Base-by-base conservation (phyloP, 1,139 yeast species). In the Nadsonia starkeyi-henricii region DNA sequence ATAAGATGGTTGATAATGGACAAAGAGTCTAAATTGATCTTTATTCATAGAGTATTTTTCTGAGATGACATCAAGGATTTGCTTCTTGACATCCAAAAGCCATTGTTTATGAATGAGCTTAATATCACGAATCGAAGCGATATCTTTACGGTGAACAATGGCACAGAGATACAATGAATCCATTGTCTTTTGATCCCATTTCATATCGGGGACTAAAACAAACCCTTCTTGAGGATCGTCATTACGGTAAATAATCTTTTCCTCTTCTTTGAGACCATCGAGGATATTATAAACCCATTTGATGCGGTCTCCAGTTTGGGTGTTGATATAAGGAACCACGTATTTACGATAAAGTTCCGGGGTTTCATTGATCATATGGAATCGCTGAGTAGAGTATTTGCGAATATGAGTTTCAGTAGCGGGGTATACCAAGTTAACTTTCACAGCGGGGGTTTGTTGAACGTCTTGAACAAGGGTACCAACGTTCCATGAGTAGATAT, bases 211-310 rank as follows among this genome's bases (percentile, higher is more conserved):
- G 12, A 70, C 56, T 33, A 70, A 54, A 21, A 69, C 63, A 49
- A 66, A 69, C n/a, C 61, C 91, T 43, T 63, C 62, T 0, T 60
- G 58, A 2, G 71, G 67, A 54, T 84, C 81, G 19, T 74, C 68
- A 53, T 83, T 81, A 47, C 81, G 78, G 54, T 71, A 70, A 2
- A 85, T 71, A 30, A 91, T 78, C 20, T 88, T 67, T 45, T 89
- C 97, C 1, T 85, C 74, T 63, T 93, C 99, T 41, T 83, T 85
- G 1, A 93, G 95, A 50, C 85, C 75, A 58, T 74, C 77, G 44
- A 91, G 66, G 47, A 93, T 91, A 58, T 89, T 89, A 57, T 78
- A 73, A 2, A 91, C 97, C 98, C 99, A 91, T 59, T 85, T 76
- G 48, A 89, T 71, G 45, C 95, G 67, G 51, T 77, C 80, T 2